Conservation (phyloP, 257 asterid genomes). For the Eustoma russellianum region DNA sequence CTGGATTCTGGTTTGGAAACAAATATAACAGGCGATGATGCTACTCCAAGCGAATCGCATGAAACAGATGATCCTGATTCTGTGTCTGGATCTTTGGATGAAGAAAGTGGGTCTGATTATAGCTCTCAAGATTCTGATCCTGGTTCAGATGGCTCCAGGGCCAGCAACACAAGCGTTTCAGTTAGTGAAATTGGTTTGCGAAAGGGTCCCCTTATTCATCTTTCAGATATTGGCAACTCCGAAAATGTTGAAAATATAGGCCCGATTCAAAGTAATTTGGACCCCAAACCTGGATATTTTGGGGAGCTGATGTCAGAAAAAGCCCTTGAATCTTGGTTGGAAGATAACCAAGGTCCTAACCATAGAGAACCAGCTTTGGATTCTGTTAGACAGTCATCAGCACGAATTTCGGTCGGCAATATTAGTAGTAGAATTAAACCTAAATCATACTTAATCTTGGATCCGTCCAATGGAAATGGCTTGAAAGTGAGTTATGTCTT, state of each 20-base stretch:
- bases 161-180: conserved; percentile 33
- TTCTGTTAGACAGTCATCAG: conserved; percentile 47
- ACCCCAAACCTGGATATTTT: conserved; percentile 38
- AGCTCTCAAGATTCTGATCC: conserved; percentile 50
- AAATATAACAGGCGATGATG: conserved; percentile 21
- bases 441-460: conserved; percentile 51
- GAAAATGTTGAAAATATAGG: conserved; percentile 25
- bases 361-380: conserved; percentile 32
- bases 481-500: conserved; percentile 61
- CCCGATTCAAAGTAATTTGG: conserved; percentile 21
- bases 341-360: conserved; percentile 53
- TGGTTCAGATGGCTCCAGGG: conserved; percentile 44
- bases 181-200: conserved; percentile 34
- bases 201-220: conserved; percentile 48
- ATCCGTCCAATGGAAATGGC: conserved; percentile 80
- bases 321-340: conserved; percentile 89
- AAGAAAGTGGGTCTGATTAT: conserved; percentile 65
- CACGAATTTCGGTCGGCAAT: conserved; percentile 84
- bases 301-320: conserved; percentile 67
- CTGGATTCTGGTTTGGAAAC: conserved; percentile 26
- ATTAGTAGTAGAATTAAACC: conserved; percentile 62
- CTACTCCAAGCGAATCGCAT: conserved; percentile 31
- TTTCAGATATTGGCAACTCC: conserved; percentile 58
- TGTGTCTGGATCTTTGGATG: conserved; percentile 63
- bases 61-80: conserved; percentile 49